Percentiles rank a stretch among this genome's conserved stretches.
Conservation (phyloP, 2,329 filamentous ascomycete genomes). For the Fusarium vanettenii region DNA sequence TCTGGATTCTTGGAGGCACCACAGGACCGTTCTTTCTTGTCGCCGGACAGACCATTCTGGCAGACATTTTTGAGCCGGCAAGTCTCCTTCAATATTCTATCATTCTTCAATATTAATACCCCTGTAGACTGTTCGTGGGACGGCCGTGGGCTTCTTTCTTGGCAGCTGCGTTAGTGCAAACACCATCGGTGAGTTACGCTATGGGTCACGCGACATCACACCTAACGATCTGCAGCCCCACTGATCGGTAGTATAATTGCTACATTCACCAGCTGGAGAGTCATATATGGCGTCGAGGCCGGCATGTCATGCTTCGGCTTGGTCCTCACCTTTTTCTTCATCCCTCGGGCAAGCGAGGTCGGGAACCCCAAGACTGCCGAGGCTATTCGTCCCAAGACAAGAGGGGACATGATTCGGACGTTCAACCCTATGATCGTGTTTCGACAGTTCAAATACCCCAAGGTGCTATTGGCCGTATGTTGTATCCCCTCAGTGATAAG, state of each 20-base stretch:
- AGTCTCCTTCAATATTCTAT: background rate
- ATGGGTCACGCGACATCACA: background rate
- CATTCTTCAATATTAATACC: background rate
- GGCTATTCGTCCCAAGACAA: conserved; percentile 7
- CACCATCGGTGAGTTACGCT: conserved; percentile 32
- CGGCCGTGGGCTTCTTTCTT: conserved; percentile 42
- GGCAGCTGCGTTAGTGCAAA: conserved; percentile 42
- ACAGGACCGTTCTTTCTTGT: conserved; percentile 43
- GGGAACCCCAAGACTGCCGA: conserved; percentile 36
- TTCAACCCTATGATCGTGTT: conserved; percentile 44
- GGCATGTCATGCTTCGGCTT: conserved; percentile 42
- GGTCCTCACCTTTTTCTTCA: conserved; percentile 38
- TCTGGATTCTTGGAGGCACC: conserved; percentile 42
- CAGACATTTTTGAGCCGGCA: conserved; percentile 43
- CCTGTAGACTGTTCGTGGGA: conserved; percentile 34
- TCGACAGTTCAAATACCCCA: conserved; percentile 37
- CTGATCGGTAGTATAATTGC: conserved; percentile 43
- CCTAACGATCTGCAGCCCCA: conserved; percentile 27
- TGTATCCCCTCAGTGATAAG: accelerated
- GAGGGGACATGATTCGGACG: conserved; percentile 27
- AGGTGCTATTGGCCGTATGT: conserved; percentile 39
- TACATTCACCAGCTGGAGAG: conserved; percentile 43
- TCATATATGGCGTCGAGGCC: conserved; percentile 43
- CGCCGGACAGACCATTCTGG: conserved; percentile 41
- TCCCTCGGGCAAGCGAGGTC: conserved; percentile 38